Base-by-base conservation (phyloP, 306 rosid species). In the Rosa persica region DNA sequence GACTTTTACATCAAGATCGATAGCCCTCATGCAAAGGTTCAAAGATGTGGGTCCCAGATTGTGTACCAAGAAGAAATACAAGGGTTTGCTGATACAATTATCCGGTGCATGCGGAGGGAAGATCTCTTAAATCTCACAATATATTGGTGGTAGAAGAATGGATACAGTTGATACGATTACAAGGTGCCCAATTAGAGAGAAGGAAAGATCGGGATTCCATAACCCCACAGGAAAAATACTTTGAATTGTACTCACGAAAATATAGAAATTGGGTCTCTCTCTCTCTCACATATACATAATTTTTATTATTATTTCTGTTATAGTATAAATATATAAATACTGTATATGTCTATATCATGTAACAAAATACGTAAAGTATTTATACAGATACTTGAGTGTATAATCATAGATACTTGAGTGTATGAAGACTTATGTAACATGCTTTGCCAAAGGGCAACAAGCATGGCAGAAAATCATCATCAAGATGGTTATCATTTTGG, bases 201-300 rank as follows among this genome's bases (percentile, higher is more conserved):
- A 57, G 10, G 15, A 57, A 6, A 55, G 27, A 55, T n/a, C 62
- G 62, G 9, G 62, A 55, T 7, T 55, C 62, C 62, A 55, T 30
- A 55, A 20, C 27, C 30, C 25, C n/a, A n/a, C 25, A 4, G 62
- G 17, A 60, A 60, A 60, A 0, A 22, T 1, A 9, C 1, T 23
- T 60, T 60, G 36, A 60, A 0, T 23, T 25, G 36, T 6, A 8
- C 66, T 60, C 66, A 19, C 66, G 1, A 12, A 61, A 27, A 11
- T 61, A 61, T 27, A 61, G 67, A 61, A 61, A 61, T 61, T 61
- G 67, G 40, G 67, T 61, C 17, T 61, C 67, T 23, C 67, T 61
- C 67, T 60, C 66, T 60, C 66, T 3, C 65, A 8, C 34, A 22
- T 20, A 55, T 58, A 2, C 36, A 8, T 23, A 10, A 10, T 8